Evolutionary conservation across 1,284 basidiomycete species (phyloP), one percentile per base, ranked within the genome.

Genomic region (Gomphus sp.): DNA sequence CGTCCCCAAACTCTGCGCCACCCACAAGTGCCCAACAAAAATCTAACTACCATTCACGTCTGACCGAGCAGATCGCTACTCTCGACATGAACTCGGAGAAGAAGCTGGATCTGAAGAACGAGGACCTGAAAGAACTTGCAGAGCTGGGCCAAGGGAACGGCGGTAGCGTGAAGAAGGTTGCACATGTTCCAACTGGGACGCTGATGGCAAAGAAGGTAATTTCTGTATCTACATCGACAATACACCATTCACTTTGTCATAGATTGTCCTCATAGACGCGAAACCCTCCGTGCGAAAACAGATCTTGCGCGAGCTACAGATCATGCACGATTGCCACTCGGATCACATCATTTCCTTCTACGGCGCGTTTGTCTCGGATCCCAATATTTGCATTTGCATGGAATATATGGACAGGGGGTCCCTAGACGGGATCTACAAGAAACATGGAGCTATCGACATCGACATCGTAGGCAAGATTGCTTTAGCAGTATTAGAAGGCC

Each of bases 321-420:
- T 99, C 74, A 92, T 99, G 89, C 93, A 98, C 72, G 91, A 98
- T 70, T 99, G 97, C 73, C 80, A 89, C 64, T 97, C 92, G 3
- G 81, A 82, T 28, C 92, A 93, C 74, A 99, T 99, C 69, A 90
- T 99, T 66, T 93, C 89, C 2, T 98, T 96, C 75, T 98, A 91
- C 69, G 96, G 97, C 62, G 96, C 97, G 33, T 99, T 93, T 75
- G 78, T 98, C 48, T 85, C 87, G 11, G 96, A 99, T 69, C 94
- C 96, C 11, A 97, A 98, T 66, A 96, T 99, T 68, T 98, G 94
- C 72, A 95, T 99, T 64, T 98, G 95, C 73, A 98, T 99, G 89
- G 96, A 99, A 69, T 92, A 78, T 71, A 95, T 95, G 94, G 93
- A 99, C 75, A 91, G 88, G 70, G 87, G 87, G 14, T 91, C 89